Evolutionary conservation across 2,329 filamentous ascomycete genomes (phyloP).

Genomic region (Aureobasidium vineae): DNA sequence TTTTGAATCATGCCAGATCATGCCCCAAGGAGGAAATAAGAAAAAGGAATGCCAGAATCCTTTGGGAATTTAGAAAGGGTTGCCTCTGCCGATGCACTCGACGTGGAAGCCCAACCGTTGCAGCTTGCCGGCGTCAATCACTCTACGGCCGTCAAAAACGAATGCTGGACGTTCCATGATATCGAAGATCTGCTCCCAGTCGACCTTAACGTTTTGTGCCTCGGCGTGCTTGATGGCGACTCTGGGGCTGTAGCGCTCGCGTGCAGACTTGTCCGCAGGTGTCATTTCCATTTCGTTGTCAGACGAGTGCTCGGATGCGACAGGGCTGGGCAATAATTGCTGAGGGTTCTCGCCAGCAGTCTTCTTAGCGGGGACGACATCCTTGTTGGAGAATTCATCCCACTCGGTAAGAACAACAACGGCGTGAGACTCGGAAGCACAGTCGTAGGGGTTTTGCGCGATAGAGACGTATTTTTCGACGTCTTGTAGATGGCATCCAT

Average conservation of each 20-base stretch:
- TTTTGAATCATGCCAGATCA: conserved; percentile 19
- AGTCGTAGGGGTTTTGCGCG: conserved; percentile 36
- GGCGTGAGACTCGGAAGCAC: conserved; percentile 38
- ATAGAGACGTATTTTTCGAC: conserved; percentile 35
- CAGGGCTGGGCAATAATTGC: conserved; percentile 22
- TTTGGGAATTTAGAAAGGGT: conserved; percentile 4
- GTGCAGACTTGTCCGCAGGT: conserved; percentile 18
- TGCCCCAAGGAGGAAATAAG: conserved; percentile 7
- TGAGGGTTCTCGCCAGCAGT: conserved; percentile 2
- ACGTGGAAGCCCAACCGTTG: conserved; percentile 40
- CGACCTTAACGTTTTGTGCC: conserved; percentile 30
- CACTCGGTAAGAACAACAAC: conserved; percentile 40
- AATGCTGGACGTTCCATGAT: conserved; percentile 39
- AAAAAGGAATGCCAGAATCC: conserved; percentile 11
- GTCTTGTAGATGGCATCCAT: conserved; percentile 30
- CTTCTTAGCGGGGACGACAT: conserved; percentile 25
- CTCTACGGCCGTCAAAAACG: conserved; percentile 41
- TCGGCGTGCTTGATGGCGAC: conserved; percentile 22
- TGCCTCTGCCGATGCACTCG: conserved; percentile 36
- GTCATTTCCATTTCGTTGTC: conserved; percentile 25
- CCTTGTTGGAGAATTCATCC: conserved; percentile 40
- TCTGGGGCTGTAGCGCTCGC: conserved; percentile 23
- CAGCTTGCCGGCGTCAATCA: conserved; percentile 38
- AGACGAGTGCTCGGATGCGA: conserved; percentile 10
- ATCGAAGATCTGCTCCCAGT: conserved; percentile 38